These are phyloP conservation scores for Globisporangium sylvaticum DNA, from an alignment of 352 stramenopile species.

Conservation along the genomic window DNA sequence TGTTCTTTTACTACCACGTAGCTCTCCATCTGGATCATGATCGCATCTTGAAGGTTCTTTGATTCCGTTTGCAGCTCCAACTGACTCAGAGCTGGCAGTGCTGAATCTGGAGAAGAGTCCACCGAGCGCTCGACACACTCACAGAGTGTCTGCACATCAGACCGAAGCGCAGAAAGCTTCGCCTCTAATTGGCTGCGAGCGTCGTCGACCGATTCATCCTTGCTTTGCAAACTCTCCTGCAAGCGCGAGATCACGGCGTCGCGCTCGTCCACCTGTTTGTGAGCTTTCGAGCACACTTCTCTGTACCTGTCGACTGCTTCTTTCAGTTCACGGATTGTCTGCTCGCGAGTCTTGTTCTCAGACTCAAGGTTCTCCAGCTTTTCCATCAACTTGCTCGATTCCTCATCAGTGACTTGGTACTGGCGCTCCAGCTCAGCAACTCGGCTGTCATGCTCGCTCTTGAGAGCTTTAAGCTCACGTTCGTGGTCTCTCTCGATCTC, in stretches of 20 bases:
- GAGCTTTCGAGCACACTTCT: not conserved
- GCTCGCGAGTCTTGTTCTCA: not conserved
- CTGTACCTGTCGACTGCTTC: conserved; percentile 10
- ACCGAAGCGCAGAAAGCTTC: not conserved
- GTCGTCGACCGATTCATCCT: conserved; percentile 13
- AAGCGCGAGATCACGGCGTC: conserved; percentile 11
- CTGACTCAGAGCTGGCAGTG: not conserved
- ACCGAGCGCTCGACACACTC: not conserved
- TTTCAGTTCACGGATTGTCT: conserved; percentile 11
- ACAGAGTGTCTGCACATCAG: conserved; percentile 4
- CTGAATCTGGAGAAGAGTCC: not conserved
- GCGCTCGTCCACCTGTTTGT: not conserved
- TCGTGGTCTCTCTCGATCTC: conserved; percentile 5
- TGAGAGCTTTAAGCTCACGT: conserved; percentile 2
- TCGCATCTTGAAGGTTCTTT: conserved; percentile 5
- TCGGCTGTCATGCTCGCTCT: not conserved
- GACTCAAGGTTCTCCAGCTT: not conserved
- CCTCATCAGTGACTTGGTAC: not conserved
- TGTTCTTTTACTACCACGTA: not conserved
- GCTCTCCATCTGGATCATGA: conserved; percentile 8
- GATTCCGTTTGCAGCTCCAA: not conserved
- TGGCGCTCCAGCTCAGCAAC: conserved; percentile 3
- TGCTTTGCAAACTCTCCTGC: conserved; percentile 18
- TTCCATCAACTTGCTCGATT: conserved; percentile 5
- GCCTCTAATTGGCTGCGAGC: not conserved